Base-by-base conservation (phyloP, 495 filamentous ascomycete species). In the Neurospora sublineolata region DNA sequence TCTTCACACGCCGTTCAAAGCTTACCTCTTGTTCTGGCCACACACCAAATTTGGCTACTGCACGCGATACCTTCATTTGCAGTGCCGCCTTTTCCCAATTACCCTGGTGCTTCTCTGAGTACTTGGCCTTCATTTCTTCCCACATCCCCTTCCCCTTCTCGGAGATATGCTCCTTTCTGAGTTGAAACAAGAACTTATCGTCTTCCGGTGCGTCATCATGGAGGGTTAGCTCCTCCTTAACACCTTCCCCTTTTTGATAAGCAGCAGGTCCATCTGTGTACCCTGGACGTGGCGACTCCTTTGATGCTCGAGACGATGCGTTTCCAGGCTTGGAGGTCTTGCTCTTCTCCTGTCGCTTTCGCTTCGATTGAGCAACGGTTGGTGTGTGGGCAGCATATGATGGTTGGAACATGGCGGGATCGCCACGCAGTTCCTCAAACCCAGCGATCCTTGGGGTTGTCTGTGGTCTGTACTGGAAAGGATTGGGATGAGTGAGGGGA, bases 91-190 rank as follows among this genome's bases (percentile, higher is more conserved):
- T 83, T 67, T 78, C 77, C 73, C 80, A 79, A 52, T 82, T 82
- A n/a, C 78, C 79, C 69, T 75, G 72, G 27, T 77, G 82, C 64
- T 75, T 79, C 37, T 80, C 79, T 37, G 82, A 78, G 73, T 82
- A 86, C 52, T 81, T 79, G n/a, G 78, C 77, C 70, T 82, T 82
- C 72, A 85, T 86, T 67, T 82, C 79, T 40, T 84, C 82, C 84
- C 84, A 86, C 82, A 86, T 86, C 2, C 83, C 84, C 75, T 86
- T 84, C 40, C 84, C 84, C 71, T 83, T 84, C 23, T 83, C 82
- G 37, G 78, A 75, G n/a, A 81, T 75, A 72, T 79, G 80, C 69
- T 82, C 75, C 60, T 81, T 83, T 18, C 82, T 78, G 18, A 84
- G 76, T 52, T 82, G 78, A 41, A 85, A 79, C 18, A 86, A 78